Conservation (phyloP, 75 land plant species). For the Cunninghamia lanceolata region DNA sequence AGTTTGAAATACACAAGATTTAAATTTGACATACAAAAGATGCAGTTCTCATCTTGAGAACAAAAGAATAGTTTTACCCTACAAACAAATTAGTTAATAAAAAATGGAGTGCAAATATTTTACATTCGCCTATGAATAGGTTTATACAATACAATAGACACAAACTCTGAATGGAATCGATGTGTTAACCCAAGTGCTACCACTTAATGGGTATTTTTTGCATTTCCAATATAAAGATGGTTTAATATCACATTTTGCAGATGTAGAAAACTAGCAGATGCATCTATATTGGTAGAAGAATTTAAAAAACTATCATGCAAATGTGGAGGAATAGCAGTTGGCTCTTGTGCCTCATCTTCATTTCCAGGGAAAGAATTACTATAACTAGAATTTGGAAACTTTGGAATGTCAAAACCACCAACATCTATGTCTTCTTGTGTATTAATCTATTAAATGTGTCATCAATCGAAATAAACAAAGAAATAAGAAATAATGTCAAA, state of each 20-base stretch:
- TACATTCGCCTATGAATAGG: conserved; percentile 60
- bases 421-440: conserved; percentile 69
- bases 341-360: conserved; percentile 84
- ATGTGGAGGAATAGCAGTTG: conserved; percentile 83
- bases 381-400: conserved; percentile 82
- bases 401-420: conserved; percentile 81
- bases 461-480: no score
- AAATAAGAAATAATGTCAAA: background rate
- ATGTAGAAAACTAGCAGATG: conserved; percentile 40
- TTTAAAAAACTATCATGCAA: conserved; percentile 65
- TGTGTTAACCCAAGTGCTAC: conserved; percentile 87
- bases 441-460: conserved; percentile 6
- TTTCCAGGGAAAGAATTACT: conserved; percentile 52
- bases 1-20: background rate
- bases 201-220: conserved; percentile 53
- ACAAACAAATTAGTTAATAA: conserved; percentile 3
- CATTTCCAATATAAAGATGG: conserved; percentile 84
- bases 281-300: conserved; percentile 47
- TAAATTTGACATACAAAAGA: background rate
- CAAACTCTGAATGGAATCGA: conserved; percentile 79
- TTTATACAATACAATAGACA: conserved; percentile 89
- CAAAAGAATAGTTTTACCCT: background rate
- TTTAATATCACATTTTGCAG: conserved; percentile 84
- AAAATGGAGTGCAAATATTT: background rate
- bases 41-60: background rate